Evolutionary conservation across 2,329 filamentous ascomycete species (phyloP).

Genomic region (Beauveria asiatica): DNA sequence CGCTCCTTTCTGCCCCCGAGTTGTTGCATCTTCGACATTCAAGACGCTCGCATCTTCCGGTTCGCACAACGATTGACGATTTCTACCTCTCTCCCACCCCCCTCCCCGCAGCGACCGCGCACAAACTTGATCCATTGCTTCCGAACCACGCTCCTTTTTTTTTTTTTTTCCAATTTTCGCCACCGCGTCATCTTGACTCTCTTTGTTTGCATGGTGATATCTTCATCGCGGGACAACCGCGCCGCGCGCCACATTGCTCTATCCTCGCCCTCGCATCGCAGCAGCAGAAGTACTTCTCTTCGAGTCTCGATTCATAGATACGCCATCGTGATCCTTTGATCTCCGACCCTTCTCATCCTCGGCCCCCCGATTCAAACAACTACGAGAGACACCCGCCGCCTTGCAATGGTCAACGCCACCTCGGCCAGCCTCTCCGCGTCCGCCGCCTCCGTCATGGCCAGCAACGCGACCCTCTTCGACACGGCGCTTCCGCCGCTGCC

Average conservation of each 20-base stretch:
- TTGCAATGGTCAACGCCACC: constrained; percentile 33
- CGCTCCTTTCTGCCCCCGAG: background rate
- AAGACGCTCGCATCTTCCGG: background rate
- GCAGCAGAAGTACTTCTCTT: background rate
- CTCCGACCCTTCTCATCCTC: too few species aligned
- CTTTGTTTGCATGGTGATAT: background rate
- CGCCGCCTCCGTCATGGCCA: constrained; percentile 33
- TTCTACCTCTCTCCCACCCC: too few species aligned
- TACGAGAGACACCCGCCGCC: background rate
- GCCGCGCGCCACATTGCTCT: background rate
- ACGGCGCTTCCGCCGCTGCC: constrained; percentile 69
- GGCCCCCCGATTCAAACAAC: too few species aligned
- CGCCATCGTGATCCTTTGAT: background rate
- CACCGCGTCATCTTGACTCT: background rate
- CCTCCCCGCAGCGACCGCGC: background rate
- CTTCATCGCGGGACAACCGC: background rate
- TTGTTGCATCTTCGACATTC: background rate
- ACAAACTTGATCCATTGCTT: background rate
- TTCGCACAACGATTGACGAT: background rate
- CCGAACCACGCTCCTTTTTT: constrained; percentile 3
- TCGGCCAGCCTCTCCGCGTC: constrained; percentile 20
- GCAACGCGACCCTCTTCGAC: constrained; percentile 49
- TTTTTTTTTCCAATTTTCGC: background rate
- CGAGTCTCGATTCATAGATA: background rate
- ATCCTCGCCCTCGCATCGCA: background rate